Evolutionary conservation across 2,329 filamentous ascomycete genomes (phyloP), one percentile per base, ranked within the genome.

Genomic region (Exophiala bonariae): DNA sequence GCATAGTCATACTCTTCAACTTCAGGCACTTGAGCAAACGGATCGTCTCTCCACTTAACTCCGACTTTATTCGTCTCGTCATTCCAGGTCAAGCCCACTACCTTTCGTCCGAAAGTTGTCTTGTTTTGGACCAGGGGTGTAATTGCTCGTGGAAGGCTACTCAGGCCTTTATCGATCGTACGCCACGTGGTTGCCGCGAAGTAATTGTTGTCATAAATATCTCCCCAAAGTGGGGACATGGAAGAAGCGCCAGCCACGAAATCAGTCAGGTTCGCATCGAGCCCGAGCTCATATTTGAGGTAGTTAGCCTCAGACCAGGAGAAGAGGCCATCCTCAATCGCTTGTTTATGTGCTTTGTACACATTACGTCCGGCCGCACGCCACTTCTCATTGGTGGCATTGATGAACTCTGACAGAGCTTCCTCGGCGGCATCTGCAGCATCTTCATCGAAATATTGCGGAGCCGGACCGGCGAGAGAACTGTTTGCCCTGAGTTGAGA

Each of bases 241-340:
- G 73, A 7, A 70, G 68, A 63, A n/a, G n/a, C n/a, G 16, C 66
- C 70, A 5, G 73, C 74, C 1, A 73, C 72, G 4, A 77, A 67
- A 53, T 85, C 79, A 1, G 77, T 80, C 55, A 76, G 74, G 57
- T 82, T 80, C 9, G 76, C 65, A 31, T 66, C 70, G 13, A 45
- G 10, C 3, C 28, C 22, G 6, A 49, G 33, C 30, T 28, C 41
- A 11, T 72, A 72, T 11, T 76, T 74, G 8, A 86, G 70, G 23
- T 77, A 74, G 60, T 85, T 81, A 17, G 80, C 80, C 56, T 86
- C 83, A 10, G 81, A 85, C 75, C 80, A 87, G 41, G 79, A 70
- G 59, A 86, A 83, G 14, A 82, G 75, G 2, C 78, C 79, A 4
- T 73, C 64, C 2, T 76, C 73, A 1, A 81, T 68, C 2, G 75